Evolutionary conservation across 2,329 filamentous ascomycete species (phyloP).

Genomic region (Trichoderma breve): DNA sequence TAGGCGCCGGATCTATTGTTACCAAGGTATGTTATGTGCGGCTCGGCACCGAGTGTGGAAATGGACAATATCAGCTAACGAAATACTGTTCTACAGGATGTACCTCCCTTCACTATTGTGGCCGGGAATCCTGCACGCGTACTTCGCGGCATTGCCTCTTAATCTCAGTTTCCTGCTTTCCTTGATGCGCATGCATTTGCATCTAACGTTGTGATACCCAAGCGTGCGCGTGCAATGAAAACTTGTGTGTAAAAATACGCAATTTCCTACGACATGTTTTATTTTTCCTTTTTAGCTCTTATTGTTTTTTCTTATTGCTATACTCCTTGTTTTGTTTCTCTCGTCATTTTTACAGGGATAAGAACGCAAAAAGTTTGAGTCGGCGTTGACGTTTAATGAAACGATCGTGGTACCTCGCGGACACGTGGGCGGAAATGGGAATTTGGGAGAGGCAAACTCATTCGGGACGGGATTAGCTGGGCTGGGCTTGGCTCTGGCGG

Average conservation of each 20-base stretch:
- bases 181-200: conserved; percentile 20
- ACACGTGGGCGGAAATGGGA: conserved; percentile 2
- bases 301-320: not conserved
- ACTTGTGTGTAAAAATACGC: conserved; percentile 24
- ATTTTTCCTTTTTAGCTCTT: not conserved
- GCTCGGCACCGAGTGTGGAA: not conserved
- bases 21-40: conserved; percentile 58
- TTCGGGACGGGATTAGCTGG: not conserved
- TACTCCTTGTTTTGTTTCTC: not conserved
- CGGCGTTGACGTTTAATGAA: conserved; percentile 12
- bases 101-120: conserved; percentile 66
- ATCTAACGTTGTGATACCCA: conserved; percentile 35
- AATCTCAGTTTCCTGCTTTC: conserved; percentile 7
- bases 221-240: conserved; percentile 16
- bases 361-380: conserved; percentile 14
- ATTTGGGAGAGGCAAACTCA: conserved; percentile 11
- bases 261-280: not conserved
- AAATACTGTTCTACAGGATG: conserved; percentile 43
- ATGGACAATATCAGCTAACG: conserved; percentile 23
- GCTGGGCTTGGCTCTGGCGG: conserved; percentile 7
- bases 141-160: conserved; percentile 39
- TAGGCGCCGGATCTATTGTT: conserved; percentile 83
- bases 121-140: conserved; percentile 68
- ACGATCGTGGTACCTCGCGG: conserved; percentile 10
- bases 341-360: conserved; percentile 2